These are phyloP conservation scores for Knoxia roxburghii DNA, from an alignment of 257 asterid genomes.

Conservation along the genomic window DNA sequence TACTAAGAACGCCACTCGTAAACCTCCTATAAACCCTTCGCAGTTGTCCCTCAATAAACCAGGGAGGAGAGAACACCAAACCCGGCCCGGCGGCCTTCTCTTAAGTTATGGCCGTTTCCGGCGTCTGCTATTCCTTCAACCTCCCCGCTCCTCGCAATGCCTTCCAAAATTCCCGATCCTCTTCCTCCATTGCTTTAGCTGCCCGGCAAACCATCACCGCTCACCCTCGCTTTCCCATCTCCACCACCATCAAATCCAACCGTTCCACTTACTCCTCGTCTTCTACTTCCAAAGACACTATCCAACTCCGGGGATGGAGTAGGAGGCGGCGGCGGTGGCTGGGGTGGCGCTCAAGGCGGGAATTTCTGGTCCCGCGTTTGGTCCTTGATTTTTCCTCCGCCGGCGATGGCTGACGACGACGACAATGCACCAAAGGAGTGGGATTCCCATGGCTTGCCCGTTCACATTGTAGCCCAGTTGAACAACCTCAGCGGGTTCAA, in stretches of 20 bases:
- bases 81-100: constrained; percentile 16
- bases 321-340: constrained; percentile 37
- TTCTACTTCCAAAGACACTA: constrained; percentile 40
- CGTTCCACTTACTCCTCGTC: constrained; percentile 16
- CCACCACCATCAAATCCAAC: constrained; percentile 31
- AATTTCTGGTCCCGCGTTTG: constrained; percentile 64
- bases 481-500: constrained; percentile 82
- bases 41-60: no score
- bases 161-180: constrained; percentile 22
- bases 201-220: constrained; percentile 10
- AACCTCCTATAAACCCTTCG: no score
- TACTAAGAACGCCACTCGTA: no score
- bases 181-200: constrained; percentile 6
- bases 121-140: constrained; percentile 37
- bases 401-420: constrained; percentile 78
- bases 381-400: constrained; percentile 39
- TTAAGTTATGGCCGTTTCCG: constrained; percentile 45
- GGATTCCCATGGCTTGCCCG: constrained; percentile 93
- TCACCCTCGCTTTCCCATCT: constrained; percentile 6
- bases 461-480: constrained; percentile 74
- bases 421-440: constrained; percentile 60
- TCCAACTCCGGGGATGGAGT: constrained; percentile 28
- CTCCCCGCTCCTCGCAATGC: constrained; percentile 32
- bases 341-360: constrained; percentile 44
- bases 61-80: constrained; percentile 9